Percentiles rank a stretch among this genome's conserved stretches.
Evolutionary conservation across 108 stramenopile genomes (phyloP).

Genomic region (Fragilaria crotonensis): DNA sequence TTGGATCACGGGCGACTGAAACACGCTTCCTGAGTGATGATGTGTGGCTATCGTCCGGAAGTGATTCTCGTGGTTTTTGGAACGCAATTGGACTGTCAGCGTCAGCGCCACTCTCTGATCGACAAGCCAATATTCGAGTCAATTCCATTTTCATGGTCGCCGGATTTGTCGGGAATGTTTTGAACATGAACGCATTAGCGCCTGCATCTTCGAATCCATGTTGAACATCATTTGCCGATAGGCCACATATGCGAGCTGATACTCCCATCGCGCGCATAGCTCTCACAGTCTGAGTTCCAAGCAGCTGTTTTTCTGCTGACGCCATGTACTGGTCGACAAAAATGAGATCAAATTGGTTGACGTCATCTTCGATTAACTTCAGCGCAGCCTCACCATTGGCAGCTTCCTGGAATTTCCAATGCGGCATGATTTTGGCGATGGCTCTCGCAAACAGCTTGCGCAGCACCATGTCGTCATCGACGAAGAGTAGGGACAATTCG

Average conservation of each 20-base stretch:
- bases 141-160: no score
- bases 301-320: slow-evolving; percentile 14
- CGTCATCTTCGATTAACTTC: slow-evolving; percentile 1
- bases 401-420: no score
- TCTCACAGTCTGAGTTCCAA: slow-evolving; percentile 29
- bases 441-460: slow-evolving; percentile 18
- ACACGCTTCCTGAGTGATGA: no score
- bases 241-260: slow-evolving; percentile 7
- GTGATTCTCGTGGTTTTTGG: no score
- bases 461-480: slow-evolving; percentile 1
- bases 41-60: no score
- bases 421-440: slow-evolving; percentile 4
- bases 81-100: no score
- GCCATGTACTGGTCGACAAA: slow-evolving; percentile 40
- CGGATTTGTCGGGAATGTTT: slow-evolving; percentile 21
- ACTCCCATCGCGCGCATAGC: slow-evolving; percentile 18
- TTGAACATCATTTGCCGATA: slow-evolving; percentile 25
- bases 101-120: no score
- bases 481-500: background rate
- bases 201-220: slow-evolving; percentile 15
- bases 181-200: slow-evolving; percentile 19
- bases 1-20: no score
- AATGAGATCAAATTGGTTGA: slow-evolving; percentile 23
- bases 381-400: slow-evolving; percentile 26
- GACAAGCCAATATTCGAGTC: no score